phyloP scores from a whole-genome alignment of 441 rosid genomes.

The Biscutella laevigata region DNA sequence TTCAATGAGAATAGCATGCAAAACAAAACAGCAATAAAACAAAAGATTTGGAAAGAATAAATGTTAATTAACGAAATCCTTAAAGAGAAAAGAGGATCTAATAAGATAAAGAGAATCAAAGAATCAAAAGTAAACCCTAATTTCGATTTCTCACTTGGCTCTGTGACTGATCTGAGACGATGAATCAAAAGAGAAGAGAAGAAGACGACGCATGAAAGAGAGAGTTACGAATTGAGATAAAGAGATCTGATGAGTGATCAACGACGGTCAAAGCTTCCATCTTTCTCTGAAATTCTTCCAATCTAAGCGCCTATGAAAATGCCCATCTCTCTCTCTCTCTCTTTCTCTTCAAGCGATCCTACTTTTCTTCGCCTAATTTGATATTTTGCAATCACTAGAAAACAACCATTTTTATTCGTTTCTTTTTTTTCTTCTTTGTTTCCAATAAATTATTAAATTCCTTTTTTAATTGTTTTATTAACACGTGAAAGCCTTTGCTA shows the following conservation, averaged over 20 bases:
- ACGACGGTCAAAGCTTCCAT: conserved; percentile 61
- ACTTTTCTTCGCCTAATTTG: neutral
- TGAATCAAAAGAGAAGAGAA: conserved; percentile 9
- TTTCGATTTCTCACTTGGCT: conserved; percentile 44
- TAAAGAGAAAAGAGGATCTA: too few relatives aligned
- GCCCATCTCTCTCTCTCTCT: conserved; percentile 27
- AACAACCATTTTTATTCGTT: neutral
- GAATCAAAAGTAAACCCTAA: too few relatives aligned
- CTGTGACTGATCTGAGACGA: conserved; percentile 46
- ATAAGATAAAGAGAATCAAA: too few relatives aligned
- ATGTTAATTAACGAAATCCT: too few relatives aligned
- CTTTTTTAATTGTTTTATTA: neutral
- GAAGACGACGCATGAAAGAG: too few relatives aligned
- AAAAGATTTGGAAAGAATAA: too few relatives aligned
- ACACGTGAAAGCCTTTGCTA: neutral
- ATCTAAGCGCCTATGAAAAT: conserved; percentile 35
- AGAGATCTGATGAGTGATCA: conserved; percentile 32
- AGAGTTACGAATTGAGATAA: too few relatives aligned
- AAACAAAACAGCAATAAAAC: too few relatives aligned
- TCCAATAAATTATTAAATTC: neutral
- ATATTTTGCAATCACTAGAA: neutral
- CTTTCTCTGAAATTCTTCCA: conserved; percentile 39
- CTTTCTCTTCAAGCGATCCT: neutral
- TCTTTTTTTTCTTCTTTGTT: neutral
- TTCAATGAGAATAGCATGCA: too few relatives aligned